Evolutionary conservation across 2,329 filamentous ascomycete genomes (phyloP), one percentile per base, ranked within the genome.

Genomic region (Ambrosiella cleistominuta): DNA sequence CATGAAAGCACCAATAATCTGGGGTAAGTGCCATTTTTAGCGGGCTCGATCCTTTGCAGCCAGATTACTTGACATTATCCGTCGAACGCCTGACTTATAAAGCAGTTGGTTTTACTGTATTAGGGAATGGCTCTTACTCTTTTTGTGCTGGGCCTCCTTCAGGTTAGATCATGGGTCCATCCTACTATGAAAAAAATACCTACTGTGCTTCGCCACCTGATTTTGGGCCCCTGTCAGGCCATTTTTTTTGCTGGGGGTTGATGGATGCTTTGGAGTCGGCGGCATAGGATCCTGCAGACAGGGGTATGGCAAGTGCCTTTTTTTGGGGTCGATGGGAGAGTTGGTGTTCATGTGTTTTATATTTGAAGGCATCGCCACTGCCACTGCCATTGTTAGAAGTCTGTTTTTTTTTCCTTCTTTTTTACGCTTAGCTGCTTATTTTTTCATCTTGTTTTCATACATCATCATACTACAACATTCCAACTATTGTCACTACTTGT

Each of bases 1-100:
- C 19, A 51, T 51, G 17, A 15, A 35, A 8, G 17, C 47, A 51
- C 27, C 35, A 51, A 51, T 19, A 8, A 57, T 60, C 58, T 57
- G 58, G 58, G 58, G 58, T 60, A 60, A 56, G 49, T 57, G 42
- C 50, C 58, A 47, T 57, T 60, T 57, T 60, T 60, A 47, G 51
- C 35, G 58, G 27, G 38, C 40, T 13, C 38, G 19, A 49, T 52
- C 56, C 56, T 52, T 52, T 17, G 6, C 9, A 3, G 27, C 27
- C 27, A 27, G 27, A 27, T 27, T 27, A 39, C 27, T 50, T 19
- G 15, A 38, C 44, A 45, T 54, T 13, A 36, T 36, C 27, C 35
- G 11, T 52, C 15, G 8, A 52, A 44, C 44, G 13, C n/a, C 13
- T n/a, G 44, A 47, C 44, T 47, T n/a, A 47, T 7, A 27, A 27